Evolutionary conservation across 164 flowering plant genomes (phyloP), one percentile per base, ranked within the genome.

Genomic region (Sedum album): DNA sequence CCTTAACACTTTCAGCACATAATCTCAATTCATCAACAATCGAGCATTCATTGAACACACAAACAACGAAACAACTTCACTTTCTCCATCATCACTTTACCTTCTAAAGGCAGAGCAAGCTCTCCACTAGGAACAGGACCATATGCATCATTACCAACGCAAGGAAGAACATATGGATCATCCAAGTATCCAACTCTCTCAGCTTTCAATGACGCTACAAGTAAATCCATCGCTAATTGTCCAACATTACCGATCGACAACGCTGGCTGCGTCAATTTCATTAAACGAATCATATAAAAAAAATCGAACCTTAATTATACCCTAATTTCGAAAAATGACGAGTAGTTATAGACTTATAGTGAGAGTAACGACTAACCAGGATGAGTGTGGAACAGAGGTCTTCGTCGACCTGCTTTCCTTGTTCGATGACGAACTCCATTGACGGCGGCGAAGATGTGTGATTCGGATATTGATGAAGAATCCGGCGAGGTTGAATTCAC

Each of bases 191-290:
- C 72, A 44, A 86, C 67, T 78, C 81, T 81, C 68, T 89, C 84
- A 1, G 97, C 90, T 73, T 72, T 72, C 55, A 71, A 69, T 0
- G 97, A 79, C 23, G 93, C 80, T 3, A 89, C 78, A 73, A 91
- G 71, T 23, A 89, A 79, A 81, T 94, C 97, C 48, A 86, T 79
- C 0, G 93, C 88, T 28, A 94, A 72, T 71, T 91, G 98, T 39
- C 95, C 97, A 46, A 91, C 97, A 75, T 91, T 94, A 41, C 98
- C 98, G 4, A 87, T 88, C 51, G 95, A 94, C 72, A 94, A 70
- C 7, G 96, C 97, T 28, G 97, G 98, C 96, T 93, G 71, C 39
- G 57, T 42, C 42, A 70, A 62, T 44, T 17, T 60, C 44, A 38
- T 31, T n/a, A 36, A 13, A 42, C 33, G 15, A 20, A 3, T 13